phyloP scores from a whole-genome alignment of 192 early-diverging fungal genomes.

The Coemansia sp. region DNA sequence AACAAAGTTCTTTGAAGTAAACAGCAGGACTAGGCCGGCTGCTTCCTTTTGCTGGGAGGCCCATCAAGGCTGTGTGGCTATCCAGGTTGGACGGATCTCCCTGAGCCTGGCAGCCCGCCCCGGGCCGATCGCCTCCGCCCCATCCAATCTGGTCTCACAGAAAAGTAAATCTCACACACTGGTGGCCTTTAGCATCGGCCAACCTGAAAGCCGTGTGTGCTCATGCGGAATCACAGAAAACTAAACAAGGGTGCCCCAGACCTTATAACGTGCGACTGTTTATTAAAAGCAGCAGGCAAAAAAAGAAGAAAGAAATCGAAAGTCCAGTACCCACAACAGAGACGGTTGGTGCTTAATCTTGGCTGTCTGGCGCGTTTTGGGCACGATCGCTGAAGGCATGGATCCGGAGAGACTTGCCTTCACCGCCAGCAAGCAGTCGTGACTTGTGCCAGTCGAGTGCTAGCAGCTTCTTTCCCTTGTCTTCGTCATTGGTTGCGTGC shows the following conservation, averaged over 20 bases:
- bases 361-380: constrained; percentile 9
- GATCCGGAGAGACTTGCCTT: constrained; percentile 52
- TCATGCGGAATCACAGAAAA: too few relatives aligned
- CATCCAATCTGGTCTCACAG: background rate
- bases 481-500: constrained; percentile 28
- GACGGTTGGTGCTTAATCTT: constrained; percentile 2
- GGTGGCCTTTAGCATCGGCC: too few relatives aligned
- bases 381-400: constrained; percentile 45
- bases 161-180: background rate
- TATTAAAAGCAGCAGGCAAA: too few relatives aligned
- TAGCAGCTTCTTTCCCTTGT: constrained; percentile 54
- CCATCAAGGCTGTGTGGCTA: too few relatives aligned
- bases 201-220: too few relatives aligned
- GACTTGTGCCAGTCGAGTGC: constrained; percentile 52
- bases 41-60: too few relatives aligned
- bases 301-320: too few relatives aligned
- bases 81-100: too few relatives aligned
- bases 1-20: too few relatives aligned
- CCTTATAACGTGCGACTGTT: background rate
- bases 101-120: background rate
- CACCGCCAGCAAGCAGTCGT: constrained; percentile 50
- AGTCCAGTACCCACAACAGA: too few relatives aligned
- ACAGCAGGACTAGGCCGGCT: too few relatives aligned
- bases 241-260: too few relatives aligned
- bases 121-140: background rate